Percentiles rank a stretch among this genome's conserved stretches.
These are phyloP conservation scores for Fusarium albidum DNA, from an alignment of 2,329 filamentous ascomycete species.

Conservation along the genomic window DNA sequence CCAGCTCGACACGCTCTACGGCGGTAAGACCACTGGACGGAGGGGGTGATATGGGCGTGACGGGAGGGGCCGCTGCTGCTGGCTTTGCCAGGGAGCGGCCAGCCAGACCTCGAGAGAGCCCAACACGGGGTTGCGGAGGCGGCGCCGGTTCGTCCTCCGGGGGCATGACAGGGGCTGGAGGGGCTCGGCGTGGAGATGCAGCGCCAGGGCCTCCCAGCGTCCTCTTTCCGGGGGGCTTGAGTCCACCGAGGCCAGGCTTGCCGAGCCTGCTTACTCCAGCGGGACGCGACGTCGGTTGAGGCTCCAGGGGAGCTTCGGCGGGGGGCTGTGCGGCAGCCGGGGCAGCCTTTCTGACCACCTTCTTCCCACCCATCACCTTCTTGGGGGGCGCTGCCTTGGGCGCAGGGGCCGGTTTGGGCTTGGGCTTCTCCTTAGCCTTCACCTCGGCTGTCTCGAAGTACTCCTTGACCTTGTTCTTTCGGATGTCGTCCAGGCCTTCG, in stretches of 20 bases:
- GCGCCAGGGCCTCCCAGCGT: conserved; percentile 57
- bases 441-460: conserved; percentile 73
- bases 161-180: conserved; percentile 57
- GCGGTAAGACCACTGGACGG: conserved; percentile 73
- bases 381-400: conserved; percentile 60
- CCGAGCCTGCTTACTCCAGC: conserved; percentile 60
- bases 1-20: conserved; percentile 90
- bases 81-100: conserved; percentile 87
- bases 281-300: conserved; percentile 65
- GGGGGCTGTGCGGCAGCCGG: conserved; percentile 52
- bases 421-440: conserved; percentile 74
- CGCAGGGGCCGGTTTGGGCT: conserved; percentile 71
- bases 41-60: conserved; percentile 64
- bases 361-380: conserved; percentile 56
- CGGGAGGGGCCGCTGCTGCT: conserved; percentile 57
- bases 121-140: conserved; percentile 69
- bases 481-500: conserved; percentile 92
- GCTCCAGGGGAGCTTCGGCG: conserved; percentile 62
- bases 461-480: conserved; percentile 95
- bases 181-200: conserved; percentile 63
- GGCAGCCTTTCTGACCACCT: conserved; percentile 55
- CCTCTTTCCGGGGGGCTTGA: conserved; percentile 69
- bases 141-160: conserved; percentile 67
- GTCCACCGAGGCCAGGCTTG: conserved; percentile 61
- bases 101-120: conserved; percentile 80